Evolutionary conservation across 1,284 basidiomycete species (phyloP).

Genomic region (Heliocybe sulcata): DNA sequence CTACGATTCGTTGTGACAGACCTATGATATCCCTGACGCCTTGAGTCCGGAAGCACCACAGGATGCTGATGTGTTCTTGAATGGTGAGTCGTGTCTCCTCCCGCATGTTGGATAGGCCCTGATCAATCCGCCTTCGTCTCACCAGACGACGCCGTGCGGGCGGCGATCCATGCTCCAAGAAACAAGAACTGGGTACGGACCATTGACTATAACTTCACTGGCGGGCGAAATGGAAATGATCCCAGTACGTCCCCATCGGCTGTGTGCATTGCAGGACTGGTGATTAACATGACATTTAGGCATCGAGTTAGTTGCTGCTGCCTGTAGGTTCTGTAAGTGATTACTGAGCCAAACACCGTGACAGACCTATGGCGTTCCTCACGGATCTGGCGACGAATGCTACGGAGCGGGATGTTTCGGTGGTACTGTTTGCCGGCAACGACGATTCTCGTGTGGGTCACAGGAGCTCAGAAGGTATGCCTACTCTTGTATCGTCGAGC

Average conservation of each 20-base stretch:
- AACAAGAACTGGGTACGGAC: conserved; percentile 47
- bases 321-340: background rate
- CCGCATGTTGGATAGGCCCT: conserved; percentile 1
- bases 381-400: conserved; percentile 59
- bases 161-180: conserved; percentile 64
- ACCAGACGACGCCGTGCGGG: conserved; percentile 41
- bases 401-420: conserved; percentile 34
- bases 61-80: conserved; percentile 39
- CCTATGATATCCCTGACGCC: conserved; percentile 26
- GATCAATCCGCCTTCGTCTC: background rate
- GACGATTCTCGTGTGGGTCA: conserved; percentile 62
- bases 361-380: conserved; percentile 57
- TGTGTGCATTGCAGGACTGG: background rate
- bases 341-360: conserved; percentile 2
- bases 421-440: conserved; percentile 62
- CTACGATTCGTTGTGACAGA: conserved; percentile 2
- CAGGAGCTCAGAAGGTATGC: conserved; percentile 53
- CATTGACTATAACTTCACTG: conserved; percentile 44
- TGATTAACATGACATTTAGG: background rate
- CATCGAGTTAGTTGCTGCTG: conserved; percentile 7
- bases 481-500: conserved; percentile 4
- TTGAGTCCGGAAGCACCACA: conserved; percentile 23
- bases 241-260: conserved; percentile 30
- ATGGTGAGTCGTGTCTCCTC: conserved; percentile 29
- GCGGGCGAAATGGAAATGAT: conserved; percentile 25